Conservation (phyloP, 2,329 filamentous ascomycete species). For the Rutstroemia sp. region DNA sequence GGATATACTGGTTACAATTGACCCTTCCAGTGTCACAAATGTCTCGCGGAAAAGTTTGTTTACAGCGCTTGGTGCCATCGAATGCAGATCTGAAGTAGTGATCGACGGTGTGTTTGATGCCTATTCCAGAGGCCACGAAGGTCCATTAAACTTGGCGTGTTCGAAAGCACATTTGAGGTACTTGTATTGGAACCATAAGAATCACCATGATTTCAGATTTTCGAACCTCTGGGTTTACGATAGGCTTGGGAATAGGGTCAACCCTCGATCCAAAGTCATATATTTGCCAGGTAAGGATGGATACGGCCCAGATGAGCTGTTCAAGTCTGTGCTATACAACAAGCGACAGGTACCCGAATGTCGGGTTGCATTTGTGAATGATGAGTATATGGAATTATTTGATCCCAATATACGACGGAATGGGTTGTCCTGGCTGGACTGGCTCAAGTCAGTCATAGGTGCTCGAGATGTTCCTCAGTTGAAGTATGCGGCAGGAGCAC, state of each 20-base stretch:
- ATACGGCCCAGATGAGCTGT: constrained; percentile 14
- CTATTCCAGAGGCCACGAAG: constrained; percentile 3
- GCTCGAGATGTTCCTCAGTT: constrained; percentile 10
- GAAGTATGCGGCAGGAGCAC: constrained; percentile 12
- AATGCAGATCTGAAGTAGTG: not conserved
- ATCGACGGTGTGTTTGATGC: constrained; percentile 1
- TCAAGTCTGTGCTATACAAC: constrained; percentile 10
- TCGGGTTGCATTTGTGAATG: constrained; percentile 12
- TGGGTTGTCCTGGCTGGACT: constrained; percentile 12
- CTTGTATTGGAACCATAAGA: not conserved
- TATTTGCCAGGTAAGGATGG: constrained; percentile 13
- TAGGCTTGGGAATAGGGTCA: not conserved
- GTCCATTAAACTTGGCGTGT: not conserved
- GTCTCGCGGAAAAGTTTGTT: constrained; percentile 9
- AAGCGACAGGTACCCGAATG: constrained; percentile 5
- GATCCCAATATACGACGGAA: not conserved
- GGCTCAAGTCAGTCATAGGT: constrained; percentile 11
- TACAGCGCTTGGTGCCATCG: constrained; percentile 4
- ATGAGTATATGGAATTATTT: constrained; percentile 11
- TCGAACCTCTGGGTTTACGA: not conserved
- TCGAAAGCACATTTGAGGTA: not conserved
- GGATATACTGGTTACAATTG: not conserved
- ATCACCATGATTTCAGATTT: not conserved
- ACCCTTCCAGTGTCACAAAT: not conserved
- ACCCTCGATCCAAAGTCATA: not conserved